These are phyloP conservation scores for Zygotorulaspora sp. DNA, from an alignment of 805 yeast genomes.

Conservation along the genomic window DNA sequence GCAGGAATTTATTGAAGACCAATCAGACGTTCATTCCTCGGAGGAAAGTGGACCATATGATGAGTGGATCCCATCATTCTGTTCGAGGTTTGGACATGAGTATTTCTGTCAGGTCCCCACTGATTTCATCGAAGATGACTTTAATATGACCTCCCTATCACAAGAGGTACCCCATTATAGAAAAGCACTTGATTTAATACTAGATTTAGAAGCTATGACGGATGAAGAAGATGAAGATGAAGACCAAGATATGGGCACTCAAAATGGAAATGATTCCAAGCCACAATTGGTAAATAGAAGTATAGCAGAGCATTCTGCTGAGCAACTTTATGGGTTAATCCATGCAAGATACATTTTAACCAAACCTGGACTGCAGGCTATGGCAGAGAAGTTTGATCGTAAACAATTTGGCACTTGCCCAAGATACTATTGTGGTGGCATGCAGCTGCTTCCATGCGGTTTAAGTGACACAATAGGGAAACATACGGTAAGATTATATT, in stretches of 20 bases:
- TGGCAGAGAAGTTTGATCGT: constrained; percentile 91
- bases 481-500: constrained; percentile 86
- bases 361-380: constrained; percentile 80
- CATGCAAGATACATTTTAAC: constrained; percentile 90
- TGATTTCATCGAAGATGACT: constrained; percentile 94
- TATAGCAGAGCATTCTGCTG: constrained; percentile 85
- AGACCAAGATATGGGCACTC: constrained; percentile 17
- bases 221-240: constrained; percentile 34
- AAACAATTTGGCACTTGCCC: constrained; percentile 92
- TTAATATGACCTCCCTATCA: constrained; percentile 85
- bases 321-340: constrained; percentile 84
- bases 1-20: constrained; percentile 25
- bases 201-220: constrained; percentile 66
- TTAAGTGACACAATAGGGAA: constrained; percentile 85
- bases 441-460: constrained; percentile 89
- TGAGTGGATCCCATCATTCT: constrained; percentile 80
- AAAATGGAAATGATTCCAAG: constrained; percentile 20
- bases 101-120: constrained; percentile 88
- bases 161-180: constrained; percentile 84
- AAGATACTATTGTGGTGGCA: constrained; percentile 81
- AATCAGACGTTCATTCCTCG: constrained; percentile 21
- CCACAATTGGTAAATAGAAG: constrained; percentile 47
- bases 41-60: constrained; percentile 38
- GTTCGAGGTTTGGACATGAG: constrained; percentile 77
- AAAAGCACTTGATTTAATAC: constrained; percentile 84